Conservation (phyloP, 2,329 filamentous ascomycete species). For the Ampelomyces quisqualis region DNA sequence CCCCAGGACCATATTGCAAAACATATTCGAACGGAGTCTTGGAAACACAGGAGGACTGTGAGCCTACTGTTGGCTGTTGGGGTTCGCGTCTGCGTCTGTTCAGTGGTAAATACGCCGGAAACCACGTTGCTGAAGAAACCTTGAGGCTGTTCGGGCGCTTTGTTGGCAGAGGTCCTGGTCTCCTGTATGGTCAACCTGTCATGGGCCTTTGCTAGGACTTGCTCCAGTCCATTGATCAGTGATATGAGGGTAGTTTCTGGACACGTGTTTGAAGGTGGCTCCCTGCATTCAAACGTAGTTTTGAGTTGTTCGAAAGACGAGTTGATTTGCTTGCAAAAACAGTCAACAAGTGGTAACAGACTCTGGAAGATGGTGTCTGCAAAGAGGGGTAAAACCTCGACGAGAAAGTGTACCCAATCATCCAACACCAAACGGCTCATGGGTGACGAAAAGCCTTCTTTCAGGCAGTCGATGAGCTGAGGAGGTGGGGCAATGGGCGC, state of each 20-base stretch:
- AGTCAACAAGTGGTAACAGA: constrained; percentile 86
- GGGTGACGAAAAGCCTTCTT: constrained; percentile 73
- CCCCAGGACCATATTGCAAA: constrained; percentile 96
- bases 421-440: constrained; percentile 78
- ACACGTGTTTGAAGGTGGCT: constrained; percentile 33
- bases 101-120: constrained; percentile 81
- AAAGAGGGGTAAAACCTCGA: constrained; percentile 81
- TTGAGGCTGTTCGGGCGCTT: constrained; percentile 79
- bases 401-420: constrained; percentile 86
- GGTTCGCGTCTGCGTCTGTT: constrained; percentile 73
- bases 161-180: constrained; percentile 64
- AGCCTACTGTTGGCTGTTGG: constrained; percentile 89
- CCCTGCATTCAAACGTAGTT: constrained; percentile 56
- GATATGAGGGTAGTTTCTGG: constrained; percentile 76
- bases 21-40: constrained; percentile 90
- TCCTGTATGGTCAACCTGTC: constrained; percentile 78
- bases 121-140: constrained; percentile 95
- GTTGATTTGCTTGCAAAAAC: constrained; percentile 76
- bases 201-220: constrained; percentile 83
- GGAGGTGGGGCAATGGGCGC: constrained; percentile 58
- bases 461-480: constrained; percentile 77
- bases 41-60: constrained; percentile 92
- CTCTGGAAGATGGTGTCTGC: constrained; percentile 84
- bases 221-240: constrained; percentile 90
- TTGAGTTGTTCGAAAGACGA: constrained; percentile 71